Conservation (phyloP, 176 grass and related monocot species). For the Rhynchospora breviuscula region DNA sequence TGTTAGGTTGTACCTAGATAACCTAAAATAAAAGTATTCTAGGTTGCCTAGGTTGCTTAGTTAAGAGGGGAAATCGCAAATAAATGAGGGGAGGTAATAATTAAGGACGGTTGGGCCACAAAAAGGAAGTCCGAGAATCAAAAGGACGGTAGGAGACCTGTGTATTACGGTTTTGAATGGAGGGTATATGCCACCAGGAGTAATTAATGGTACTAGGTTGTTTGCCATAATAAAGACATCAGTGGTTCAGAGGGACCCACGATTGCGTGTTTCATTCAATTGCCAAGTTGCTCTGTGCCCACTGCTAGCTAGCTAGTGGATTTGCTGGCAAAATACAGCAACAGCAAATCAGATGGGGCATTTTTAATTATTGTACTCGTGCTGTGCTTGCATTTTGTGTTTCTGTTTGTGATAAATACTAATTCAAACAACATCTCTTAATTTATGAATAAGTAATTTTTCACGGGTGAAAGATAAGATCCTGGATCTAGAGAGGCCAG, state of each 20-base stretch:
- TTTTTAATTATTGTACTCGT: no score
- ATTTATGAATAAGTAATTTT: no score
- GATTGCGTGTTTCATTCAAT: not conserved
- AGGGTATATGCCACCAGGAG: not conserved
- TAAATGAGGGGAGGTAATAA: not conserved
- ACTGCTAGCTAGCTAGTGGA: no score
- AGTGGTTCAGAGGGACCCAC: not conserved
- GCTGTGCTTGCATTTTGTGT: no score
- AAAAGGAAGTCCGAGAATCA: constrained; percentile 25
- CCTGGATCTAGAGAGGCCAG: no score
- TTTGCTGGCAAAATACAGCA: no score
- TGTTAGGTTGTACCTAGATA: constrained; percentile 3
- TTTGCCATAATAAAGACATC: constrained; percentile 22
- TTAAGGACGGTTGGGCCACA: constrained; percentile 15
- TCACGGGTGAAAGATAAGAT: no score
- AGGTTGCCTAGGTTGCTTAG: not conserved
- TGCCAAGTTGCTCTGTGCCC: not conserved
- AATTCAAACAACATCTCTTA: no score
- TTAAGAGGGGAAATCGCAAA: not conserved
- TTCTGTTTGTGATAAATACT: no score
- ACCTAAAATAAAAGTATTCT: not conserved
- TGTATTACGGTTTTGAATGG: not conserved
- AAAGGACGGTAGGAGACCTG: constrained; percentile 7
- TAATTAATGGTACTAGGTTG: constrained; percentile 36
- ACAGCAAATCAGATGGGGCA: no score